Conservation (phyloP, 2,329 filamentous ascomycete genomes). For the Bipolaris victoriae region DNA sequence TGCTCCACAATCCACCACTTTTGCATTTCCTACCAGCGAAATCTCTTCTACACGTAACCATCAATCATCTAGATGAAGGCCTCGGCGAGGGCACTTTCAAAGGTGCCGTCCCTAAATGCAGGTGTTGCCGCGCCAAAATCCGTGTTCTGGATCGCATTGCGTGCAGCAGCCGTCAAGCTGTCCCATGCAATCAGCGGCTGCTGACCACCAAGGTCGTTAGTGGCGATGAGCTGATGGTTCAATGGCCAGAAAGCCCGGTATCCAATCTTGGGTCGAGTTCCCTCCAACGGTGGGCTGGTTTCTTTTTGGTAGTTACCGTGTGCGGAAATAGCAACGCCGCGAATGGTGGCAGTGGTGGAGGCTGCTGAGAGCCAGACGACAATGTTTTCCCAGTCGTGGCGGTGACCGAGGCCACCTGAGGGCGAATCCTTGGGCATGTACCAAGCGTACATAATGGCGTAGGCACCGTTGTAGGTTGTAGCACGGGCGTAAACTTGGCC, state of each 20-base stretch:
- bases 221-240: slow-evolving; percentile 55
- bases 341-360: slow-evolving; percentile 50
- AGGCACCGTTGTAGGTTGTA: slow-evolving; percentile 50
- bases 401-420: slow-evolving; percentile 55
- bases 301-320: slow-evolving; percentile 56
- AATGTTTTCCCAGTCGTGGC: slow-evolving; percentile 63
- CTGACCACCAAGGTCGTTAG: slow-evolving; percentile 49
- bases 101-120: slow-evolving; percentile 57
- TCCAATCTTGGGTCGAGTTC: slow-evolving; percentile 54
- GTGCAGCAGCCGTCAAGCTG: slow-evolving; percentile 53
- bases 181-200: slow-evolving; percentile 60
- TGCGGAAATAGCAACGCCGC: slow-evolving; percentile 60
- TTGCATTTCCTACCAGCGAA: too few relatives aligned
- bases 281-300: slow-evolving; percentile 42
- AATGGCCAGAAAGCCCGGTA: slow-evolving; percentile 59
- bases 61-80: slow-evolving; percentile 23
- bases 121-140: slow-evolving; percentile 57
- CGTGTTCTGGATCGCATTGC: slow-evolving; percentile 52
- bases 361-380: slow-evolving; percentile 58
- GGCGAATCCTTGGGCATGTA: slow-evolving; percentile 59
- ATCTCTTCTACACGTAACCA: neutral
- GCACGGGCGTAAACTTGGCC: slow-evolving; percentile 61
- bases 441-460: slow-evolving; percentile 62
- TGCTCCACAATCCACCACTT: too few relatives aligned
- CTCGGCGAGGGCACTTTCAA: slow-evolving; percentile 53